phyloP scores from a whole-genome alignment of 805 yeast genomes.

The Soucietia sequanensis region DNA sequence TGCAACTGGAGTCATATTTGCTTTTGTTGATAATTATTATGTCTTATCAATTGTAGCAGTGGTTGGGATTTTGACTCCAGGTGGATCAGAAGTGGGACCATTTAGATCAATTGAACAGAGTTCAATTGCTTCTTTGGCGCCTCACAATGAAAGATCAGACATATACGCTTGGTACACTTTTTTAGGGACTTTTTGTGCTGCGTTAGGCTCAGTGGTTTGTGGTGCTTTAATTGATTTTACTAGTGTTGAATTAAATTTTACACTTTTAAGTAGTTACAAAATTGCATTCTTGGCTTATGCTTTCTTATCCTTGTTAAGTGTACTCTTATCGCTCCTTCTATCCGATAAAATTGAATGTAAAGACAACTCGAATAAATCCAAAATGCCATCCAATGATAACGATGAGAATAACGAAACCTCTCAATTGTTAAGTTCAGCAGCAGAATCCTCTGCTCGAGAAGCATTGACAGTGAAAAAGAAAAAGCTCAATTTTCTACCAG shows the following conservation, averaged over 20 bases:
- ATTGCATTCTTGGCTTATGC: conserved; percentile 26
- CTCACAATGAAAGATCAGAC: conserved; percentile 45
- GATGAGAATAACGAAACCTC: conserved; percentile 12
- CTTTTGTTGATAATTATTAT: conserved; percentile 26
- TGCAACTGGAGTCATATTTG: conserved; percentile 43
- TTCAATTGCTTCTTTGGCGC: conserved; percentile 46
- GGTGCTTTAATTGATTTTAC: conserved; percentile 29
- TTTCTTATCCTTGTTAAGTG: conserved; percentile 15
- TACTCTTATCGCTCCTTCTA: conserved; percentile 15
- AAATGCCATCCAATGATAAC: not conserved
- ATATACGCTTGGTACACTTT: conserved; percentile 59
- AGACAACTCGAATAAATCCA: not conserved
- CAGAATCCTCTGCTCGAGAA: not conserved
- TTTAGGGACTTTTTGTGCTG: conserved; percentile 46
- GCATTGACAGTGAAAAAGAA: conserved; percentile 5
- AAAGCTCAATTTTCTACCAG: conserved; percentile 16
- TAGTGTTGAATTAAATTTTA: conserved; percentile 12
- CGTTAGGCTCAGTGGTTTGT: conserved; percentile 43
- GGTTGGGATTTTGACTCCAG: conserved; percentile 54
- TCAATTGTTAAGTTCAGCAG: conserved; percentile 9
- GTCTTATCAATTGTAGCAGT: conserved; percentile 39
- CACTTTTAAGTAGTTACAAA: conserved; percentile 25
- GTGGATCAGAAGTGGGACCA: conserved; percentile 62
- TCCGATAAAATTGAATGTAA: conserved; percentile 17
- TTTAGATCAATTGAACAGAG: conserved; percentile 58